Conservation (phyloP, 2,329 filamentous ascomycete genomes). For the Ascochyta koolunga region DNA sequence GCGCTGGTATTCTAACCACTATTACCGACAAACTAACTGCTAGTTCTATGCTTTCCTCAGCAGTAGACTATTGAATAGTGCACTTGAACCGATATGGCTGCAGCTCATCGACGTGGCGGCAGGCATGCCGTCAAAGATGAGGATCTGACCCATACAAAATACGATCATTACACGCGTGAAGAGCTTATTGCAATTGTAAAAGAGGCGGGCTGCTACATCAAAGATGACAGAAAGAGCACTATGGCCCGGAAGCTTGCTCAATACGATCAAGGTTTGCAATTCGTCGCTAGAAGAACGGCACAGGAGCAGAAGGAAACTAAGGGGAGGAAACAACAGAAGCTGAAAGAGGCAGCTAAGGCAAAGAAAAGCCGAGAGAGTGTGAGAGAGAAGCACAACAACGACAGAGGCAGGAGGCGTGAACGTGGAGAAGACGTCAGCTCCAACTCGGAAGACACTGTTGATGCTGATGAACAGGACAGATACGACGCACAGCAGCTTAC, state of each 20-base stretch:
- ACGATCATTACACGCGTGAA: conserved; percentile 32
- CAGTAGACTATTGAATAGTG: neutral
- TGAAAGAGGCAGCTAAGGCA: conserved; percentile 5
- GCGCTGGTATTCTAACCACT: neutral
- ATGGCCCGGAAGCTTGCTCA: conserved; percentile 33
- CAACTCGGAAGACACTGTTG: conserved; percentile 11
- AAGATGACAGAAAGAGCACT: conserved; percentile 40
- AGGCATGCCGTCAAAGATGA: conserved; percentile 37
- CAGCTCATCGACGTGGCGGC: conserved; percentile 35
- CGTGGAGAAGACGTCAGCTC: conserved; percentile 27
- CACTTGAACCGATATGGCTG: conserved; percentile 7
- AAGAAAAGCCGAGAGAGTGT: conserved; percentile 3
- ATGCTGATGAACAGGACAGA: conserved; percentile 3
- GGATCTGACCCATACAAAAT: conserved; percentile 37
- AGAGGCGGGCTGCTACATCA: conserved; percentile 30
- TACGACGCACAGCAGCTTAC: conserved; percentile 4
- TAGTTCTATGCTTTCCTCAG: too few relatives aligned
- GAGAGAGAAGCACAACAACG: conserved; percentile 13
- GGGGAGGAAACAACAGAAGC: conserved; percentile 16
- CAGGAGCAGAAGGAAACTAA: conserved; percentile 16
- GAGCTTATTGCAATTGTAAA: conserved; percentile 28
- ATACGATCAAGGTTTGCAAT: neutral
- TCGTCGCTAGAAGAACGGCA: conserved; percentile 11
- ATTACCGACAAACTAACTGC: too few relatives aligned
- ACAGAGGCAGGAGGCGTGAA: conserved; percentile 16